These are phyloP conservation scores for Cutaneotrichosporon mucoides DNA, from an alignment of 1,284 basidiomycete species.

Conservation along the genomic window DNA sequence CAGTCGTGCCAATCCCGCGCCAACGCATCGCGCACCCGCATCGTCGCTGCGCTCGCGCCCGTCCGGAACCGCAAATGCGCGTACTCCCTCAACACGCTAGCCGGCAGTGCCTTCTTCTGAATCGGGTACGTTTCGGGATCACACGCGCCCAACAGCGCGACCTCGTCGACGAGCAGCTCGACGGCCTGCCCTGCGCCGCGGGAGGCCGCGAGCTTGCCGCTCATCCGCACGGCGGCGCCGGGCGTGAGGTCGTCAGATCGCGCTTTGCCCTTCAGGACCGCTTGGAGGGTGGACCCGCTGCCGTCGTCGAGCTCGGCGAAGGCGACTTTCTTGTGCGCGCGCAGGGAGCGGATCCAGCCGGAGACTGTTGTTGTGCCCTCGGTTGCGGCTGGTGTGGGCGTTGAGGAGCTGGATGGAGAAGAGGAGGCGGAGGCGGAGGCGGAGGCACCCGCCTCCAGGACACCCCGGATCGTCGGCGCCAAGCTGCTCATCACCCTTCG, in stretches of 20 bases:
- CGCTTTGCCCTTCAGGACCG: conserved; percentile 59
- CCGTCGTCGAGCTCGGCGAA: conserved; percentile 83
- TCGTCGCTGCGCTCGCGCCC: conserved; percentile 62
- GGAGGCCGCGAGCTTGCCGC: conserved; percentile 63
- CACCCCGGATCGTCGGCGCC: conserved; percentile 7
- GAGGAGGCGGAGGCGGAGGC: no score
- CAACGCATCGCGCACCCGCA: conserved; percentile 65
- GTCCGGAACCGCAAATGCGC: conserved; percentile 80
- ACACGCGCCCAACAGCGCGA: conserved; percentile 67
- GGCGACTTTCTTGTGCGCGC: conserved; percentile 77
- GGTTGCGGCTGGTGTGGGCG: neutral
- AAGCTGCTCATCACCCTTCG: neutral
- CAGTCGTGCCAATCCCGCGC: conserved; percentile 58
- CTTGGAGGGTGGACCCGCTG: conserved; percentile 67
- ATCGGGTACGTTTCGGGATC: conserved; percentile 81
- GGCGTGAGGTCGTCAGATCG: conserved; percentile 55
- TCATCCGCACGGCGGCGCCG: conserved; percentile 66
- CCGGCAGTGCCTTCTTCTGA: conserved; percentile 72
- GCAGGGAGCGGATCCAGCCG: conserved; percentile 79
- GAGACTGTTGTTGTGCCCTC: conserved; percentile 35
- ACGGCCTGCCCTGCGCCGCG: conserved; percentile 65
- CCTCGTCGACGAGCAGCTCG: conserved; percentile 64
- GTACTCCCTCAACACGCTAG: conserved; percentile 73
- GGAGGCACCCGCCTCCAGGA: neutral
- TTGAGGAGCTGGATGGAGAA: no score